phyloP scores from a whole-genome alignment of 1,284 basidiomycete genomes.

The Gymnopus androsaceus region DNA sequence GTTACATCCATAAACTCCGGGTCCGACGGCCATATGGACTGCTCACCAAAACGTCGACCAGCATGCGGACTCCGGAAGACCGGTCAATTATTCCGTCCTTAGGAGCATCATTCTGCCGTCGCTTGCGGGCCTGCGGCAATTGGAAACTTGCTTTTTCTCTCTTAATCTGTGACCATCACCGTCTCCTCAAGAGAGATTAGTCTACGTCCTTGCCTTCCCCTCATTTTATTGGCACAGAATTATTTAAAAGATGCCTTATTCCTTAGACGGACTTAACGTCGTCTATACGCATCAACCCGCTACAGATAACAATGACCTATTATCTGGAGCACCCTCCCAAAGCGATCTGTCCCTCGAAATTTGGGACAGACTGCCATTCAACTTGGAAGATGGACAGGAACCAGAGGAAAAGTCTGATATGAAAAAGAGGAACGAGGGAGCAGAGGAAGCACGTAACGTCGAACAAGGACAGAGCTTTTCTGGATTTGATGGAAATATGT shows the following conservation, averaged over 20 bases:
- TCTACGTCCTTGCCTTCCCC: conserved; percentile 4
- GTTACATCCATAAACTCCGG: no score
- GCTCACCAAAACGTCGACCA: no score
- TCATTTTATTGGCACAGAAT: not conserved
- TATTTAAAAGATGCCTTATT: conserved; percentile 39
- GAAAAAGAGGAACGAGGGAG: conserved; percentile 31
- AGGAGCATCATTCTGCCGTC: not conserved
- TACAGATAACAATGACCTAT: conserved; percentile 57
- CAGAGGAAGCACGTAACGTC: conserved; percentile 35
- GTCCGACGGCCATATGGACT: no score
- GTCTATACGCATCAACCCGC: conserved; percentile 54
- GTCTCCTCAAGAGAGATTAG: conserved; percentile 16
- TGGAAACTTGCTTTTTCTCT: not conserved
- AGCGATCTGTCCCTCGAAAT: conserved; percentile 57
- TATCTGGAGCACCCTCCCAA: conserved; percentile 54
- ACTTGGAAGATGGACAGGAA: conserved; percentile 57
- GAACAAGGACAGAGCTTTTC: conserved; percentile 48
- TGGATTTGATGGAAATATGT: conserved; percentile 33
- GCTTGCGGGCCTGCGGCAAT: no score
- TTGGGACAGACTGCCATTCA: conserved; percentile 82
- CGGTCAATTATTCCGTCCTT: no score
- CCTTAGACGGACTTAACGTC: conserved; percentile 76
- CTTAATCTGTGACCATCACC: conserved; percentile 4
- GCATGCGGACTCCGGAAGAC: no score
- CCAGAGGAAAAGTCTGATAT: conserved; percentile 12